Percentiles rank a stretch among this genome's conserved stretches.
Conservation (phyloP, 768 basidiomycete species). For the Rhodocollybia butyracea region DNA sequence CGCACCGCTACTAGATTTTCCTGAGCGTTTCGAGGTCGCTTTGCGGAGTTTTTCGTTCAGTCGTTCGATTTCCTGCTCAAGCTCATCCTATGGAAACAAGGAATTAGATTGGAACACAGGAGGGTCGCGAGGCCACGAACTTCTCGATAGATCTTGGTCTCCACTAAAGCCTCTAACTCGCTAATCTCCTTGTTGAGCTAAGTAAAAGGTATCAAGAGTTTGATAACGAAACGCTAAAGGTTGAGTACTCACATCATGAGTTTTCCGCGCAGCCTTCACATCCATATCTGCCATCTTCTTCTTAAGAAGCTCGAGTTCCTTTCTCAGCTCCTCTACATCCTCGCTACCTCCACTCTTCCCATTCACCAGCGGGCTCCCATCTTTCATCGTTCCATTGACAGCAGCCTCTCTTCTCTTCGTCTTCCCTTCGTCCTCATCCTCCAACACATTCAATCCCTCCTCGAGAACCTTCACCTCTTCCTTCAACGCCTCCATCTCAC, state of each 20-base stretch:
- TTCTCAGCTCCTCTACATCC: conserved; percentile 40
- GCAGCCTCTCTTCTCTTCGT: not conserved
- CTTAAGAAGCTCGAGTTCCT: conserved; percentile 62
- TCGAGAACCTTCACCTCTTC: conserved; percentile 81
- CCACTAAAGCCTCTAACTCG: conserved; percentile 90
- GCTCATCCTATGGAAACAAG: conserved; percentile 58
- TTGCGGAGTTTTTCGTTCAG: conserved; percentile 68
- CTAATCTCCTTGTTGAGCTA: conserved; percentile 90
- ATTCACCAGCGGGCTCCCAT: not conserved
- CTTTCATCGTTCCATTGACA: not conserved
- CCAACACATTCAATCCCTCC: conserved; percentile 31
- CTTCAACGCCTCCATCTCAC: conserved; percentile 70
- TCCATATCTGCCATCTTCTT: conserved; percentile 69
- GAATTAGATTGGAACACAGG: conserved; percentile 1
- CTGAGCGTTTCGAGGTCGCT: conserved; percentile 55
- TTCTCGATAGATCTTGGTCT: conserved; percentile 92
- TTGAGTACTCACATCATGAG: conserved; percentile 56
- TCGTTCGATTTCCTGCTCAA: conserved; percentile 80
- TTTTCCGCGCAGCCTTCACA: conserved; percentile 68
- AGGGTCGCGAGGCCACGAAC: conserved; percentile 25
- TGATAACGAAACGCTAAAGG: not conserved
- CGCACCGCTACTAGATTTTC: conserved; percentile 28
- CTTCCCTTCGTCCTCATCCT: conserved; percentile 37
- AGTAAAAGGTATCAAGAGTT: conserved; percentile 3
- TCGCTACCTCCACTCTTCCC: conserved; percentile 9